Percentiles rank a stretch among this genome's conserved stretches.
Evolutionary conservation across 768 basidiomycete species (phyloP).

Genomic region (Boletus edulis): DNA sequence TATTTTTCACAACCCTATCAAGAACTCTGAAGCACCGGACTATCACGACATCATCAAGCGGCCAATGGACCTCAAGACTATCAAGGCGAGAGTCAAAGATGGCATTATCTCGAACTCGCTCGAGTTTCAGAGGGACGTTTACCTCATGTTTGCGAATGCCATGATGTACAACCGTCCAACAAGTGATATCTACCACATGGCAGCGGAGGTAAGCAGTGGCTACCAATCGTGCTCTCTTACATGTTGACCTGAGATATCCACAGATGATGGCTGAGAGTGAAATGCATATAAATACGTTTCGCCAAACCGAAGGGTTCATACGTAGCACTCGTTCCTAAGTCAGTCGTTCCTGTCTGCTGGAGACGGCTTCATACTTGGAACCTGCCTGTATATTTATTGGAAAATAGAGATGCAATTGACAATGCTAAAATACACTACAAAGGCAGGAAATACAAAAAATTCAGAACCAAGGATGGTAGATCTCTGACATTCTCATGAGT

Average conservation of each 20-base stretch:
- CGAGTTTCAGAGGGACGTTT: conserved; percentile 88
- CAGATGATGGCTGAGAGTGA: conserved; percentile 81
- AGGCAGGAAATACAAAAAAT: neutral
- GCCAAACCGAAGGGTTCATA: conserved; percentile 74
- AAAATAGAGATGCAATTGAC: conserved; percentile 3
- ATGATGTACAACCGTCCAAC: conserved; percentile 94
- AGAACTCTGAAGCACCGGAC: conserved; percentile 82
- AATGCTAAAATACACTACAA: conserved; percentile 1
- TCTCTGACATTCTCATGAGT: conserved; percentile 82
- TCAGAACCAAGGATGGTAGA: conserved; percentile 85
- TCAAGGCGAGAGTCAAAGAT: conserved; percentile 83
- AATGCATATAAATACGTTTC: conserved; percentile 60
- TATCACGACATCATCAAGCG: conserved; percentile 90
- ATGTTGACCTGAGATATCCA: neutral
- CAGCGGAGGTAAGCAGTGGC: conserved; percentile 71
- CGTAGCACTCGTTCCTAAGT: conserved; percentile 36
- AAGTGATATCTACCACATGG: conserved; percentile 86
- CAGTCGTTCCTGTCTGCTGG: neutral
- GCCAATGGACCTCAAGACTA: conserved; percentile 95
- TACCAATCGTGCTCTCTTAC: neutral
- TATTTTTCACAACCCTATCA: conserved; percentile 90
- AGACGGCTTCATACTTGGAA: neutral
- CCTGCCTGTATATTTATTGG: neutral
- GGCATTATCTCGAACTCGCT: conserved; percentile 76
- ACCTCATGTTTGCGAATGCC: conserved; percentile 94